Evolutionary conservation across 2,329 filamentous ascomycete species (phyloP).

Genomic region (Atkinsonella texensis): DNA sequence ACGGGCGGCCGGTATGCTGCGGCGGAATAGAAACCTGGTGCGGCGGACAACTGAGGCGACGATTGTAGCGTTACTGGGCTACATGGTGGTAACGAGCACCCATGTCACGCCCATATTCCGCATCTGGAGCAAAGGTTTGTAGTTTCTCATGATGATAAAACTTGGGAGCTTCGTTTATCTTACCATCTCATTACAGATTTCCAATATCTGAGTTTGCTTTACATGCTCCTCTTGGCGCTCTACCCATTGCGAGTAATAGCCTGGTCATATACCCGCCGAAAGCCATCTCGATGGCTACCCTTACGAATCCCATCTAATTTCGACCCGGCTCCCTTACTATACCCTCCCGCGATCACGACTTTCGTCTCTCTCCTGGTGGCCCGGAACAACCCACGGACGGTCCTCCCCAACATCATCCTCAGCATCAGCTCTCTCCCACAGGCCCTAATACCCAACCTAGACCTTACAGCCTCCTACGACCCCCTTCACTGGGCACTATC

Average conservation of each 20-base stretch:
- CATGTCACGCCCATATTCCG: conserved; percentile 32
- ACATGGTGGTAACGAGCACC: conserved; percentile 34
- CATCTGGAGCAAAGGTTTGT: conserved; percentile 36
- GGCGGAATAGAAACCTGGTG: conserved; percentile 37
- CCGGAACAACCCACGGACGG: conserved; percentile 42
- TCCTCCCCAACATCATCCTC: conserved; percentile 74
- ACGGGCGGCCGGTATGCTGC: conserved; percentile 16
- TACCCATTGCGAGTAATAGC: conserved; percentile 50
- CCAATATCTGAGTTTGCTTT: conserved; percentile 23
- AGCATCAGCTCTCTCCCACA: conserved; percentile 66
- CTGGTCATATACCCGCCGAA: conserved; percentile 32
- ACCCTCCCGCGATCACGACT: conserved; percentile 65
- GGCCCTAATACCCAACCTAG: conserved; percentile 54
- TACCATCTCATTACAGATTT: conserved; percentile 26
- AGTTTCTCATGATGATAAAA: not conserved
- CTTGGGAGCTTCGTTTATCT: not conserved
- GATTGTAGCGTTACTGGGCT: conserved; percentile 37
- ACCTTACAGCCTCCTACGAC: conserved; percentile 45
- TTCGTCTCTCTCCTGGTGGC: conserved; percentile 66
- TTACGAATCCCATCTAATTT: conserved; percentile 60
- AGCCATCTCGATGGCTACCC: conserved; percentile 25
- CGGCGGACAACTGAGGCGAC: conserved; percentile 41
- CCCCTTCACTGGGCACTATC: conserved; percentile 70
- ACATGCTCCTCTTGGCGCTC: conserved; percentile 29
- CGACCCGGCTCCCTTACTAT: conserved; percentile 83